Evolutionary conservation across 352 stramenopile species (phyloP).

Genomic region (Globisporangium irregulare): DNA sequence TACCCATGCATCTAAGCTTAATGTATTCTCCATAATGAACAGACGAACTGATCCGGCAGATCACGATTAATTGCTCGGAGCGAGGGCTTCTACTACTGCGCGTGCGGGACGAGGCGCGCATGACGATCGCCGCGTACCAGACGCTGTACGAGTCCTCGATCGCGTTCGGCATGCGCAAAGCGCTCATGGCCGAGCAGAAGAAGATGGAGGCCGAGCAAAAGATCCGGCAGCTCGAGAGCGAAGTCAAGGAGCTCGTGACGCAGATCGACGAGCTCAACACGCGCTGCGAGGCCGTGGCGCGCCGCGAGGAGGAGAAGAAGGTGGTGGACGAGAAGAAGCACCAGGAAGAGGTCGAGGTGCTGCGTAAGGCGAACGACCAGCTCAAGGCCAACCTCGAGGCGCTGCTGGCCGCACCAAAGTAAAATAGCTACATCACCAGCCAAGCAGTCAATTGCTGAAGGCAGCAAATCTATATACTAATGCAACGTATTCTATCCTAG

Average conservation of each 20-base stretch:
- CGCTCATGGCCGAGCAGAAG: slow-evolving; percentile 90
- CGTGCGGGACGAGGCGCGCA: slow-evolving; percentile 89
- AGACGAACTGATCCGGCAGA: slow-evolving; percentile 92
- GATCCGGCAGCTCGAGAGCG: slow-evolving; percentile 73
- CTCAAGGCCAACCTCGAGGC: slow-evolving; percentile 90
- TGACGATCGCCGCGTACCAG: slow-evolving; percentile 92
- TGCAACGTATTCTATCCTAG: neutral
- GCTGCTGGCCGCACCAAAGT: slow-evolving; percentile 67
- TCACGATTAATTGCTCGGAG: slow-evolving; percentile 93
- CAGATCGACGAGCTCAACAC: slow-evolving; percentile 77
- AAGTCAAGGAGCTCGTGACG: slow-evolving; percentile 73
- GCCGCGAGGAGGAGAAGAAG: slow-evolving; percentile 66
- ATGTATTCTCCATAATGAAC: neutral
- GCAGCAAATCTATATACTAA: neutral
- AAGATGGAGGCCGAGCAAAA: slow-evolving; percentile 87
- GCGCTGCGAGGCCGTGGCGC: slow-evolving; percentile 54
- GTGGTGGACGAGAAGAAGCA: slow-evolving; percentile 81
- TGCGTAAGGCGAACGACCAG: slow-evolving; percentile 88
- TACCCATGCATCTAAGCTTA: neutral
- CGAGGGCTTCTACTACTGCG: slow-evolving; percentile 86
- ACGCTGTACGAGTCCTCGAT: slow-evolving; percentile 92
- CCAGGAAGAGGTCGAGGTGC: slow-evolving; percentile 80
- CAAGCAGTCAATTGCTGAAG: neutral
- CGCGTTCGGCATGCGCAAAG: slow-evolving; percentile 93
- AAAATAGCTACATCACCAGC: slow-evolving; percentile 6